Evolutionary conservation across 2,329 filamentous ascomycete genomes (phyloP), one percentile per base, ranked within the genome.

Genomic region (Verticillium albo-atrum): DNA sequence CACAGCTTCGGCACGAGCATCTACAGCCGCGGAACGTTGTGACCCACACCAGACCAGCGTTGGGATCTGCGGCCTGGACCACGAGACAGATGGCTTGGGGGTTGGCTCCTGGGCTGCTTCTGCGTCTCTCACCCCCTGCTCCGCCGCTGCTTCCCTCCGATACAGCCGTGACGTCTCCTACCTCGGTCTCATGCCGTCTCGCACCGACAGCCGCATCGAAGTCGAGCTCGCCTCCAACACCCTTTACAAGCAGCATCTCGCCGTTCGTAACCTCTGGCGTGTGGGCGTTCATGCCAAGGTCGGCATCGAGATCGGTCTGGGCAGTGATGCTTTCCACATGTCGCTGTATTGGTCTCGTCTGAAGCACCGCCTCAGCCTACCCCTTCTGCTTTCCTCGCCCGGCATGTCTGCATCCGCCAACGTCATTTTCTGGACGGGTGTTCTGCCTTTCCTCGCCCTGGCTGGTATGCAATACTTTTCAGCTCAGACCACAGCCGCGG

Each of bases 291-390:
- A 75, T 65, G 73, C 77, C 54, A 75, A 72, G 50, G 62, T 78
- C 17, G 79, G 79, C 12, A 67, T 82, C 34, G 79, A 82, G 59
- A 62, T 81, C 14, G 76, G 75, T 17, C 63, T 80, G 35, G 75
- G 74, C 56, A 68, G 70, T 2, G 71, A 71, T 62, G 75, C 71
- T 58, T 63, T 80, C n/a, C 74, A 79, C 59, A 60, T 81, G 52
- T 79, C 77, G 10, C 66, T 79, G 2, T 79, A 80, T 69, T 79
- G 77, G 77, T 78, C 79, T 2, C 74, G 77, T 1, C 72, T 78
- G 27, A 73, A 72, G 27, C 78, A 80, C 64, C 73, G 77, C 17
- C 66, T 82, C 63, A 74, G 72, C 60, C 55, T 82, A 27, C 79
- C 79, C 2, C 62, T 82, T 27, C 65, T 79, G 30, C 65, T 80